Evolutionary conservation across 2,329 filamentous ascomycete species (phyloP).

Genomic region (Calonectria henricotiae): DNA sequence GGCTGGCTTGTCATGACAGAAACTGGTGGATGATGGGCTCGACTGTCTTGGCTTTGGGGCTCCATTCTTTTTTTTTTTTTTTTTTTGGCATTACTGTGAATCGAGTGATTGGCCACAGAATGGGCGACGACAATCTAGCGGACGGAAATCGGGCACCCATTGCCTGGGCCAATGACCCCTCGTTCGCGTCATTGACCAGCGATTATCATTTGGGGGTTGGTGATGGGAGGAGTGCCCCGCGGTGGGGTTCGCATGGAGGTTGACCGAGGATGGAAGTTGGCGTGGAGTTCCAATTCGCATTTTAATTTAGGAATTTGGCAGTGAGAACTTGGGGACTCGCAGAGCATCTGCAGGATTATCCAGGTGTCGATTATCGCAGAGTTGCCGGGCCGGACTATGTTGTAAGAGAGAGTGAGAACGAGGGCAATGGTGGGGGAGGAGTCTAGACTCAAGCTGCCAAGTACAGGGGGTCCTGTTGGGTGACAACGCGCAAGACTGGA

Average conservation of each 20-base stretch:
- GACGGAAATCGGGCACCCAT: conserved; percentile 40
- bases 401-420: neutral
- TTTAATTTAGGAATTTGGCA: neutral
- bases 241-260: conserved; percentile 46
- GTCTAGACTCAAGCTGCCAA: conserved; percentile 4
- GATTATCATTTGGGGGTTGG: conserved; percentile 32
- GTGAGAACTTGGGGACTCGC: neutral
- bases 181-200: conserved; percentile 26
- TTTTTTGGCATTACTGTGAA: conserved; percentile 42
- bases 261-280: neutral
- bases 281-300: neutral
- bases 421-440: neutral
- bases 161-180: conserved; percentile 22
- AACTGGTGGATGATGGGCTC: conserved; percentile 37
- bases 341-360: neutral
- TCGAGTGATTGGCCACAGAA: conserved; percentile 44
- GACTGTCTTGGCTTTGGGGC: conserved; percentile 38
- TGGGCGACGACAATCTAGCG: conserved; percentile 30
- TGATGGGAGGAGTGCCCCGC: conserved; percentile 42
- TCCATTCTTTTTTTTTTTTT: conserved; percentile 36
- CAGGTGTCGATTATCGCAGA: neutral
- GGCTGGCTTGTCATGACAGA: conserved; percentile 30
- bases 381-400: conserved; percentile 4
- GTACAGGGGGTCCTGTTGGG: neutral
- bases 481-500: conserved; percentile 4